A percentile compares a stretch with the other conserved stretches of the same genome.
These are phyloP conservation scores for Delitschia confertaspora DNA, from an alignment of 495 filamentous ascomycete species.

Conservation along the genomic window DNA sequence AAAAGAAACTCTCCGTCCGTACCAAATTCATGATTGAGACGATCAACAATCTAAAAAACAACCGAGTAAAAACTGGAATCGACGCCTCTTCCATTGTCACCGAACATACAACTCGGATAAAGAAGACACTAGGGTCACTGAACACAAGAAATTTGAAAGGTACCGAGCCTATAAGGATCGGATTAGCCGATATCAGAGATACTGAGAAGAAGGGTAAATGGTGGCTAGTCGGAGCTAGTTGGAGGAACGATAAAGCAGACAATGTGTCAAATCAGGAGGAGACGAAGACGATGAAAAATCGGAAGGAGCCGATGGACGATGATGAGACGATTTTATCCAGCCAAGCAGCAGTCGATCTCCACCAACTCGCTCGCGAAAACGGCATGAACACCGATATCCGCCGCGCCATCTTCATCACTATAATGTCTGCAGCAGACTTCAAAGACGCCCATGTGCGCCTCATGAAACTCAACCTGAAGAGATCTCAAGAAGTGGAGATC, in stretches of 20 bases:
- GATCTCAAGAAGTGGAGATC: constrained; percentile 76
- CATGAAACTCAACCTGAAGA: constrained; percentile 74
- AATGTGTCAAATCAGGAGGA: constrained; percentile 26
- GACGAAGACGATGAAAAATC: constrained; percentile 16
- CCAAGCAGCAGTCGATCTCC: too few relatives aligned
- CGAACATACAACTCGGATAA: constrained; percentile 78
- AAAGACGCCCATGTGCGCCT: constrained; percentile 72
- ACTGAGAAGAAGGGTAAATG: constrained; percentile 86
- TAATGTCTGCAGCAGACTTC: constrained; percentile 81
- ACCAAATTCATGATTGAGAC: constrained; percentile 98
- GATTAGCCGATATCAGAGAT: constrained; percentile 69
- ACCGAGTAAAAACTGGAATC: constrained; percentile 67
- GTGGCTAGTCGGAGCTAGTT: constrained; percentile 95
- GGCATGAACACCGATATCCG: constrained; percentile 94
- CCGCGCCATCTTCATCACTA: constrained; percentile 80
- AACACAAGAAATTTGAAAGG: constrained; percentile 59
- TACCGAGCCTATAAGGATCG: constrained; percentile 72
- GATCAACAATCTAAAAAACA: constrained; percentile 90
- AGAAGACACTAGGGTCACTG: constrained; percentile 66
- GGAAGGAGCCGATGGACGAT: constrained; percentile 40
- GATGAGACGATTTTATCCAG: too few relatives aligned
- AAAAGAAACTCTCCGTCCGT: constrained; percentile 67
- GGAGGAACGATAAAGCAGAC: constrained; percentile 41
- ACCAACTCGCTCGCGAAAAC: constrained; percentile 66
- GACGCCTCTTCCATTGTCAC: constrained; percentile 53